These are phyloP conservation scores for Vitis riparia DNA, from an alignment of 164 flowering plant species.

Conservation along the genomic window DNA sequence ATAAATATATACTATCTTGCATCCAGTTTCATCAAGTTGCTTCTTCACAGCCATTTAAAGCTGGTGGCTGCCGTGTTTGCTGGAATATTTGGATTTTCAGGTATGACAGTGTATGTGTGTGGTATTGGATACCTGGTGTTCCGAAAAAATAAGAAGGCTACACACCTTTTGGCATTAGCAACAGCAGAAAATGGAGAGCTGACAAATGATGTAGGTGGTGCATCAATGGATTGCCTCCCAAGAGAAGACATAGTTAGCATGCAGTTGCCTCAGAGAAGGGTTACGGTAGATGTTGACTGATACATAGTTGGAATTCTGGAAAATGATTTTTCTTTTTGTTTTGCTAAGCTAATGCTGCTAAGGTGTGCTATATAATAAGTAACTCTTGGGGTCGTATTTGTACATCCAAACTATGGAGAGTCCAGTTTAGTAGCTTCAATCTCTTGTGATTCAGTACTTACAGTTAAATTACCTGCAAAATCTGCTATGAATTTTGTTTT, in stretches of 20 bases:
- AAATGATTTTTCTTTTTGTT: too few species aligned
- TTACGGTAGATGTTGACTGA: conserved; percentile 32
- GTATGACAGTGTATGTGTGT: conserved; percentile 63
- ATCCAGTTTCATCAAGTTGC: conserved; percentile 58
- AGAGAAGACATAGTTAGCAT: conserved; percentile 77
- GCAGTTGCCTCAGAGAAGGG: conserved; percentile 68
- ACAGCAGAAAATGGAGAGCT: conserved; percentile 26
- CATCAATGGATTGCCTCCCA: conserved; percentile 36
- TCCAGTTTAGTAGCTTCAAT: too few species aligned
- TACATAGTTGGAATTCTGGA: neutral
- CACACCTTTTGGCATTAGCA: conserved; percentile 50
- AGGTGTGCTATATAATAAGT: too few species aligned
- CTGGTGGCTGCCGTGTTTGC: conserved; percentile 36
- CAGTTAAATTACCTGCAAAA: too few species aligned
- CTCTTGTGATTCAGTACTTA: too few species aligned
- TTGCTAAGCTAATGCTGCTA: too few species aligned
- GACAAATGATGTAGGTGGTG: conserved; percentile 18
- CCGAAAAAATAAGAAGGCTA: conserved; percentile 49
- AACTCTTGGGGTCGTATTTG: too few species aligned
- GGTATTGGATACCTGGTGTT: conserved; percentile 67
- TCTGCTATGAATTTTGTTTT: too few species aligned
- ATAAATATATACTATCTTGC: conserved; percentile 73
- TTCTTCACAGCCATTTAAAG: conserved; percentile 43
- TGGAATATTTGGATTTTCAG: conserved; percentile 70
- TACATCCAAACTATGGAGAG: too few species aligned